Conservation (phyloP, 805 yeast species). For the Novakomyces olei region DNA sequence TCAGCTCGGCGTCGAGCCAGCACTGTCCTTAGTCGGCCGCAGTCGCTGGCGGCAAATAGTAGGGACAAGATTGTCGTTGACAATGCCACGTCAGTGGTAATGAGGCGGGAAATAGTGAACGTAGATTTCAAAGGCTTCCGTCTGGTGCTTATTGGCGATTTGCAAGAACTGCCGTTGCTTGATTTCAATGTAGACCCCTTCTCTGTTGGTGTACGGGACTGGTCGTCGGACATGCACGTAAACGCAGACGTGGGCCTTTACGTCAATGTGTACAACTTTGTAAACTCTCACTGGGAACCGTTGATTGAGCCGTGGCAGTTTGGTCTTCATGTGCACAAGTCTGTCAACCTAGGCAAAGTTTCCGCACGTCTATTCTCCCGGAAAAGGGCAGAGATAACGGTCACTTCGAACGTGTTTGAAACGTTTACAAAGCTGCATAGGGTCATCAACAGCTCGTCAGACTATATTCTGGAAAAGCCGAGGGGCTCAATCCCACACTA, state of each 20-base stretch:
- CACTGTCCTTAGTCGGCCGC: too few relatives aligned
- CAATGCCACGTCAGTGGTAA: not conserved
- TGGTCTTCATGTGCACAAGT: conserved; percentile 23
- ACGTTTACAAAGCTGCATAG: conserved; percentile 59
- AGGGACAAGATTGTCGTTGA: conserved; percentile 1
- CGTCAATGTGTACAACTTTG: conserved; percentile 64
- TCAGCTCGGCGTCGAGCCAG: too few relatives aligned
- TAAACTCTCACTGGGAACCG: conserved; percentile 90
- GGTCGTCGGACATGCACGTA: conserved; percentile 69
- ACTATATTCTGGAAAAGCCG: conserved; percentile 23
- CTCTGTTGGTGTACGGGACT: conserved; percentile 43
- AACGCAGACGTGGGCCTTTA: conserved; percentile 40
- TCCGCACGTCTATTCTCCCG: too few relatives aligned
- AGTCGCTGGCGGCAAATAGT: too few relatives aligned
- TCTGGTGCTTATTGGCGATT: conserved; percentile 68
- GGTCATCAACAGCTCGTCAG: conserved; percentile 18
- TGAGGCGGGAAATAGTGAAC: conserved; percentile 36
- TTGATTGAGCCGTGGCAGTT: conserved; percentile 72
- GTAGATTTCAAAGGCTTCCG: conserved; percentile 56
- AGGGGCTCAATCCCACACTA: conserved; percentile 72
- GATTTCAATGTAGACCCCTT: conserved; percentile 59
- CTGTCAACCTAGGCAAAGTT: too few relatives aligned
- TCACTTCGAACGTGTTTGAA: too few relatives aligned
- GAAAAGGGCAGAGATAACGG: too few relatives aligned
- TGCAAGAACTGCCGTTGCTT: conserved; percentile 70